Conservation (phyloP, 2,329 filamentous ascomycete species). For the Cordyceps fumosorosea region DNA sequence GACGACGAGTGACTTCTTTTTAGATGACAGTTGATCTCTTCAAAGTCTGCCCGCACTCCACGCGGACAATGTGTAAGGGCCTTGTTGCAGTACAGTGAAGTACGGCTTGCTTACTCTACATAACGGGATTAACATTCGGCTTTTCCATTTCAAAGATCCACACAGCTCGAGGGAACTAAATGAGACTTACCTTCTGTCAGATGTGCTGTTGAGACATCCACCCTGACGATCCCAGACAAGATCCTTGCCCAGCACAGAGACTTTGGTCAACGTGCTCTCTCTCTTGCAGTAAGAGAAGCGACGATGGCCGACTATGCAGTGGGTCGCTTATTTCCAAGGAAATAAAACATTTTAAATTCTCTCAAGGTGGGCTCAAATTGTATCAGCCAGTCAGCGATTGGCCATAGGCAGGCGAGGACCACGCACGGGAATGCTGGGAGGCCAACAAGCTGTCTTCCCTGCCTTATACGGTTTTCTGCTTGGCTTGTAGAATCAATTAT, state of each 20-base stretch:
- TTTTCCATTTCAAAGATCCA: neutral
- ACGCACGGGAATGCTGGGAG: neutral
- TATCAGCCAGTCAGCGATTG: neutral
- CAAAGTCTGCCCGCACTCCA: neutral
- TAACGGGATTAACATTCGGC: neutral
- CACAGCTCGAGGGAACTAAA: neutral
- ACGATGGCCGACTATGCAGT: neutral
- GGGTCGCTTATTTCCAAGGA: neutral
- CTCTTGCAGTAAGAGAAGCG: neutral
- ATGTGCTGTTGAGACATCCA: constrained; percentile 8
- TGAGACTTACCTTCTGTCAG: neutral
- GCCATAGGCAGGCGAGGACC: neutral
- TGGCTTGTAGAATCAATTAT: neutral
- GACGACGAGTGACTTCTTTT: neutral
- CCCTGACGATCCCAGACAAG: neutral
- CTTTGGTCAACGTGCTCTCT: neutral
- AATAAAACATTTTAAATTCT: neutral
- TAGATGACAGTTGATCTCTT: neutral
- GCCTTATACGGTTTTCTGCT: neutral
- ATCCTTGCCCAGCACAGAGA: neutral
- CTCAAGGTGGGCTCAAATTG: neutral
- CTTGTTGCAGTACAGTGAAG: neutral
- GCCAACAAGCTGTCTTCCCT: neutral
- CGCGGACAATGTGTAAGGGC: neutral
- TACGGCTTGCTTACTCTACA: neutral